Conservation (phyloP, 2,329 filamentous ascomycete genomes). For the Chalaropsis thielavioides region DNA sequence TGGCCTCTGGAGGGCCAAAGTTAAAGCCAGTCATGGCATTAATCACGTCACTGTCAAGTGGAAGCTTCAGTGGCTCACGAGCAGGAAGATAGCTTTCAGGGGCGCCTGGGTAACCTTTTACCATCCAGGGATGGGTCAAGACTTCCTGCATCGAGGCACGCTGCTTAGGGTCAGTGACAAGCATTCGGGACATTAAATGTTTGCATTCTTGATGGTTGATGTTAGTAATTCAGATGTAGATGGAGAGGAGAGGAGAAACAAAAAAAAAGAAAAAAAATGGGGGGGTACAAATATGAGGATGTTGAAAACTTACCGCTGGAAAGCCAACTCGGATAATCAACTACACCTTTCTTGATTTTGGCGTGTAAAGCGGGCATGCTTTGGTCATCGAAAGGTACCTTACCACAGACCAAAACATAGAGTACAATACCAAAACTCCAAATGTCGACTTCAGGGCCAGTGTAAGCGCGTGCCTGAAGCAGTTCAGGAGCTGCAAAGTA, state of each 20-base stretch:
- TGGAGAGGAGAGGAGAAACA: too few relatives aligned
- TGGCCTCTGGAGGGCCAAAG: slow-evolving; percentile 76
- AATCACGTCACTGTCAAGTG: slow-evolving; percentile 69
- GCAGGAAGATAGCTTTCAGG: slow-evolving; percentile 79
- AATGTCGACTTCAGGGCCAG: slow-evolving; percentile 88
- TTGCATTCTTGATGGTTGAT: slow-evolving; percentile 57
- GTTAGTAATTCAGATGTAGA: slow-evolving; percentile 6
- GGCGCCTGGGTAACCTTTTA: slow-evolving; percentile 71
- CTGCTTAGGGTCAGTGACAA: slow-evolving; percentile 82
- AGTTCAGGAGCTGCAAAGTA: slow-evolving; percentile 96
- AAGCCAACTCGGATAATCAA: slow-evolving; percentile 91
- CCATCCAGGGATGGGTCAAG: slow-evolving; percentile 91
- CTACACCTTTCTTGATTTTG: slow-evolving; percentile 94
- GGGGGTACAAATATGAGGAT: background rate
- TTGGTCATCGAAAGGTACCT: slow-evolving; percentile 97
- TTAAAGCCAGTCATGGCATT: slow-evolving; percentile 97
- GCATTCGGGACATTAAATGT: slow-evolving; percentile 82
- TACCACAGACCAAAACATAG: slow-evolving; percentile 92
- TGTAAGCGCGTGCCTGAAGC: slow-evolving; percentile 85
- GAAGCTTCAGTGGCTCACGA: slow-evolving; percentile 72
- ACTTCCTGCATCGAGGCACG: slow-evolving; percentile 81
- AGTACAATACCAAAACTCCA: slow-evolving; percentile 99
- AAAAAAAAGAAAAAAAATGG: too few relatives aligned
- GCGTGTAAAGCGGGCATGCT: slow-evolving; percentile 97
- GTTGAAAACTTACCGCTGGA: slow-evolving; percentile 58